These are phyloP conservation scores for Pouteria glomerata DNA, from an alignment of 148 eudicot genomes.

Conservation along the genomic window DNA sequence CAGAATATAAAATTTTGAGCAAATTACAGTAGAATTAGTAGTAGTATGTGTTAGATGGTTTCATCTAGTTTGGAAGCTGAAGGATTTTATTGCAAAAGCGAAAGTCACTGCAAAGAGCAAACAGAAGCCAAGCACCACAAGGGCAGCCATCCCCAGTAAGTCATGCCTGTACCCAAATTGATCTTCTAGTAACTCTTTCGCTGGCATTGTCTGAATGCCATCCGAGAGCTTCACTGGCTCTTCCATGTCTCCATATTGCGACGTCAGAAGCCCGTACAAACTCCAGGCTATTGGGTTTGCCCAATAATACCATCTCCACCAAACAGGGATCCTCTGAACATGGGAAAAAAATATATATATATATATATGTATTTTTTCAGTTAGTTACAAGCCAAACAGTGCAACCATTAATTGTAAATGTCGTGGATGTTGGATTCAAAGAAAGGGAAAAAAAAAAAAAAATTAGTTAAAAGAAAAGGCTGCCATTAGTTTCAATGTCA, in stretches of 20 bases:
- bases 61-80: slow-evolving; percentile 82
- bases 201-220: slow-evolving; percentile 40
- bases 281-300: slow-evolving; percentile 93
- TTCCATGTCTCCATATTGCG: slow-evolving; percentile 65
- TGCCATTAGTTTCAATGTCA: too few species aligned
- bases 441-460: too few species aligned
- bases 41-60: neutral
- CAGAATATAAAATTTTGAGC: too few species aligned
- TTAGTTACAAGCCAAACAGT: too few species aligned
- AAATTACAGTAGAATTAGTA: too few species aligned
- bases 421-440: too few species aligned
- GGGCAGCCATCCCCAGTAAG: slow-evolving; percentile 45
- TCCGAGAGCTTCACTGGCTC: slow-evolving; percentile 54
- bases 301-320: slow-evolving; percentile 99
- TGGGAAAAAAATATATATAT: too few species aligned
- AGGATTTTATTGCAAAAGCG: slow-evolving; percentile 60
- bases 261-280: slow-evolving; percentile 74
- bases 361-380: too few species aligned
- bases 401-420: too few species aligned
- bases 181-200: slow-evolving; percentile 47
- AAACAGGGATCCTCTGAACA: slow-evolving; percentile 70
- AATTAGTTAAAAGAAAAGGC: too few species aligned
- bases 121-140: slow-evolving; percentile 61
- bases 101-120: slow-evolving; percentile 58
- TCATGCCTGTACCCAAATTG: slow-evolving; percentile 73